Base-by-base conservation (phyloP, 768 basidiomycete species). In the Suillus subalutaceus region DNA sequence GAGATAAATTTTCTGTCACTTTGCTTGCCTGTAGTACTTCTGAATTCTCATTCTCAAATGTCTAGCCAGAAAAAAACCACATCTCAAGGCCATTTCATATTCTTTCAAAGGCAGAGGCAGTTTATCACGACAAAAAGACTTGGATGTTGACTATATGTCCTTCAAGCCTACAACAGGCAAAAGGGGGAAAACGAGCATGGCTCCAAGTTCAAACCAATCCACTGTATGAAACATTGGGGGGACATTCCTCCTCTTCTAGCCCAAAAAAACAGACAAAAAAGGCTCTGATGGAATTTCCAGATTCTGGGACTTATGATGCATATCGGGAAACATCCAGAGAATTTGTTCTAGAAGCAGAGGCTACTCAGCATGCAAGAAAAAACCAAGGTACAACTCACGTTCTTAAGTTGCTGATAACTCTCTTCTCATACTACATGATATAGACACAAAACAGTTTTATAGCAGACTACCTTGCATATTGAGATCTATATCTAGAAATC, bases 401-500 rank as follows among this genome's bases (percentile, higher is more conserved):
- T 37, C 26, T 9, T 12, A 26, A 5, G 32, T n/a, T n/a, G 12
- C 23, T 37, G 32, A 41, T 37, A 37, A 59, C 16, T 37, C 12
- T n/a, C 57, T 37, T 37, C 35, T 41, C 20, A 59, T 26, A 37
- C 57, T 59, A 26, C 13, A 26, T 16, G 15, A 26, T 64, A 20
- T 56, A 60, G 57, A 61, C 57, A 18, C 64, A 65, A 60, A 65
- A 65, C 59, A 35, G 44, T 35, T 65, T 43, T n/a, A 43, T 65
- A 26, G 46, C 56, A 46, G 64, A 65, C 16, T 65, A 57, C 12
- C 40, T 60, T 20, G 26, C 57, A n/a, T 60, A 40, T 37, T 15
- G 41, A 58, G 16, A 15, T 40, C 38, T 43, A 6, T 65, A 65
- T 44, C 38, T 65, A 10, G 35, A 35, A 8, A 37, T 59, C 26